Conservation (phyloP, 352 stramenopile species). For the Phytophthora sp. region DNA sequence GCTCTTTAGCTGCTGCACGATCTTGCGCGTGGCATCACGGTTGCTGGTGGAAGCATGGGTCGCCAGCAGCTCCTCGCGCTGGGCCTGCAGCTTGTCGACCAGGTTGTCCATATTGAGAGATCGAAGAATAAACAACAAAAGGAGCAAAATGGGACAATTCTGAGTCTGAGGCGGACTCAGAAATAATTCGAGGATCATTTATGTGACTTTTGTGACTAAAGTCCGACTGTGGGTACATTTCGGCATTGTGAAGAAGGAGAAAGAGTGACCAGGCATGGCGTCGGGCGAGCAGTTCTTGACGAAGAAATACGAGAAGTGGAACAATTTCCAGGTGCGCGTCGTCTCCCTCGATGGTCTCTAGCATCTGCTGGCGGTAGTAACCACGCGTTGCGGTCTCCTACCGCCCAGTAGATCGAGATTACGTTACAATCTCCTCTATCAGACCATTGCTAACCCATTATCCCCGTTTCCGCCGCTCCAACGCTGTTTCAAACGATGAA, state of each 20-base stretch:
- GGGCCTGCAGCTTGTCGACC: conserved; percentile 47
- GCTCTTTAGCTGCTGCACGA: conserved; percentile 44
- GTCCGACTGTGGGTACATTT: conserved; percentile 14
- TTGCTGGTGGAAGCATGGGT: conserved; percentile 29
- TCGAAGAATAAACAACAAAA: background rate
- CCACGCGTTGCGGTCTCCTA: background rate
- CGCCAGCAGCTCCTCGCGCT: conserved; percentile 49
- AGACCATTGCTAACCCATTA: background rate
- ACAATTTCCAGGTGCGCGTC: conserved; percentile 75
- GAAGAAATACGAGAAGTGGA: conserved; percentile 91
- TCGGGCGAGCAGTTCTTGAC: conserved; percentile 76
- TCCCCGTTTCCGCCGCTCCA: background rate
- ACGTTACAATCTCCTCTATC: background rate
- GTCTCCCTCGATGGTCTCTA: background rate
- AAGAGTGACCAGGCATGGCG: conserved; percentile 28
- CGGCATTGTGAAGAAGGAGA: conserved; percentile 1
- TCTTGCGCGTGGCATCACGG: conserved; percentile 9
- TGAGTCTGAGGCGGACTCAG: conserved; percentile 7
- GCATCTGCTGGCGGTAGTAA: background rate
- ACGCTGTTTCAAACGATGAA: background rate
- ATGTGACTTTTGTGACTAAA: no score
- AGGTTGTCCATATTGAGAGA: conserved; percentile 50
- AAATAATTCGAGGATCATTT: conserved; percentile 7
- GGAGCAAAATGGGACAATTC: conserved; percentile 1
- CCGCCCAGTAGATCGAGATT: conserved; percentile 6